A percentile compares a stretch with the other conserved stretches of the same genome.
These are phyloP conservation scores for Leonotis leonurus DNA, from an alignment of 257 asterid genomes.

Conservation along the genomic window DNA sequence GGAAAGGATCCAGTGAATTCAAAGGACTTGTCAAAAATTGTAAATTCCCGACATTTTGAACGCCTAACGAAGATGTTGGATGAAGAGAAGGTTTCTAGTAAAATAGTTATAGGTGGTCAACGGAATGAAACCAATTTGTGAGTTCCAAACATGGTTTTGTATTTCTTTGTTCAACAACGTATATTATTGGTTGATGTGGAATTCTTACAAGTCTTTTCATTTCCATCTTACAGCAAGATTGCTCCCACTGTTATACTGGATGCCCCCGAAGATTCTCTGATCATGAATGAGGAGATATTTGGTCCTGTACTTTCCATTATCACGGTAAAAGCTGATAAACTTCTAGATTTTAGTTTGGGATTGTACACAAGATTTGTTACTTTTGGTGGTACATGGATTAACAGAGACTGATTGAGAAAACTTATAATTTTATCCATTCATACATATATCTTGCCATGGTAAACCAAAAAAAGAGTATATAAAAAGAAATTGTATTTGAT, in stretches of 20 bases:
- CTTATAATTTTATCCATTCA: not conserved
- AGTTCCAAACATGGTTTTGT: constrained; percentile 30
- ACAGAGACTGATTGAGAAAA: not conserved
- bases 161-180: not conserved
- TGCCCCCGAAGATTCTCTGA: constrained; percentile 59
- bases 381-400: not conserved
- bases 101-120: constrained; percentile 82
- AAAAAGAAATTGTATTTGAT: constrained; percentile 39
- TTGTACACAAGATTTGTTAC: not conserved
- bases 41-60: constrained; percentile 58
- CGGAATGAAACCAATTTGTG: constrained; percentile 56
- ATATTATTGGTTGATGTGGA: not conserved
- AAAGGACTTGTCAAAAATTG: constrained; percentile 65
- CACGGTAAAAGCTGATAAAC: constrained; percentile 41
- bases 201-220: not conserved
- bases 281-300: constrained; percentile 85
- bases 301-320: constrained; percentile 86
- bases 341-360: not conserved
- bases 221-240: constrained; percentile 43
- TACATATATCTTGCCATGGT: not conserved
- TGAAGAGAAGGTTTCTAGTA: constrained; percentile 64
- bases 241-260: constrained; percentile 80
- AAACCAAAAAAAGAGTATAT: not conserved
- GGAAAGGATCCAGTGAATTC: constrained; percentile 75
- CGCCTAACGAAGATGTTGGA: constrained; percentile 59